phyloP scores from a whole-genome alignment of 352 stramenopile species.

The Pythium periplocum region DNA sequence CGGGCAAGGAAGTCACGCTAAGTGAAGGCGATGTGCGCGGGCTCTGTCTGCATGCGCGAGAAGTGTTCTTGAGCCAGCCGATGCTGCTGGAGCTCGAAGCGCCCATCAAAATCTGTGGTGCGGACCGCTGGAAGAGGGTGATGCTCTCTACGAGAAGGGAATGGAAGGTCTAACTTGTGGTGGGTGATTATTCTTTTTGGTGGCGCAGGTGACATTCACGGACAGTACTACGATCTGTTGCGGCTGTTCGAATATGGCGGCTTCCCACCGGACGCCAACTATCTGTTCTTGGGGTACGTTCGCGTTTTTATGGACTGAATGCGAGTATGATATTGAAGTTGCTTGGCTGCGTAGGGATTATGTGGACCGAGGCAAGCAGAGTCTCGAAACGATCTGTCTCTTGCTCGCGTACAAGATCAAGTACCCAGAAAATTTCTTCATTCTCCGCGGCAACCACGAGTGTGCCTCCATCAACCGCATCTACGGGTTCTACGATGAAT shows the following conservation, averaged over 20 bases:
- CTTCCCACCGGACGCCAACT: constrained; percentile 68
- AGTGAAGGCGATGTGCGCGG: constrained; percentile 95
- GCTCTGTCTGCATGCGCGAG: constrained; percentile 94
- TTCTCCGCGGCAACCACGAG: constrained; percentile 81
- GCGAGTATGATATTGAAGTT: not conserved
- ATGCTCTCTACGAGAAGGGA: no score
- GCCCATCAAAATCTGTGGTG: constrained; percentile 97
- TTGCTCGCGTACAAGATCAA: constrained; percentile 86
- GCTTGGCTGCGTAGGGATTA: constrained; percentile 40
- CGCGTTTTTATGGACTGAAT: not conserved
- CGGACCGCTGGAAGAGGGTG: constrained; percentile 13
- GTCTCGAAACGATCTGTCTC: constrained; percentile 77
- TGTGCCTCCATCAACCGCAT: constrained; percentile 77
- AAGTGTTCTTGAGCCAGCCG: constrained; percentile 98
- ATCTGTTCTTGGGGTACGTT: constrained; percentile 39
- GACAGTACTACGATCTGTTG: constrained; percentile 95
- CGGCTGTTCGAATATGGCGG: constrained; percentile 89
- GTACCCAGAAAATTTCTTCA: constrained; percentile 83
- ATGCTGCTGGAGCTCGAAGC: constrained; percentile 99
- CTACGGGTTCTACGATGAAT: constrained; percentile 83
- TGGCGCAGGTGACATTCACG: constrained; percentile 88
- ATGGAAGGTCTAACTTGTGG: no score
- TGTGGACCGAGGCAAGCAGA: constrained; percentile 87
- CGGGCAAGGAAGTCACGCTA: constrained; percentile 90
- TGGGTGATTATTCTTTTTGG: no score